Conservation (phyloP, 1,139 yeast genomes). For the Hemisphaericaspora subhashii region DNA sequence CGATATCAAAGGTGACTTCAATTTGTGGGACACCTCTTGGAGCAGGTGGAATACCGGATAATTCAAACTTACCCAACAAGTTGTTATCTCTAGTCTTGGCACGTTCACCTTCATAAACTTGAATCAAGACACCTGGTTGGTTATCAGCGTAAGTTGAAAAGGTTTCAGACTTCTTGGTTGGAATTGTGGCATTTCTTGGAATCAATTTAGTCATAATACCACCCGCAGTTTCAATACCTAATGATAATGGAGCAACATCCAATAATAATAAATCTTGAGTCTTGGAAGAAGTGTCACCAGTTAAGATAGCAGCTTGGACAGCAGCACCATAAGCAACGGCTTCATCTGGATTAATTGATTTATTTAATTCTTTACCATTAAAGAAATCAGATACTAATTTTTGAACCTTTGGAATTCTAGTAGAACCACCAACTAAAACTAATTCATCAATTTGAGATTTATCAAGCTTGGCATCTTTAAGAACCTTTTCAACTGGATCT, state of each 20-base stretch:
- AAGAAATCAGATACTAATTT: conserved; percentile 45
- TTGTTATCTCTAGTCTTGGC: conserved; percentile 93
- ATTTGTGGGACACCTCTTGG: conserved; percentile 98
- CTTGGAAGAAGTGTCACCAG: conserved; percentile 80
- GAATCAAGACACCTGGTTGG: conserved; percentile 94
- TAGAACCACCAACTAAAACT: conserved; percentile 46
- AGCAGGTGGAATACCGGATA: conserved; percentile 93
- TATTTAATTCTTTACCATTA: conserved; percentile 47
- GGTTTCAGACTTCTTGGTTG: conserved; percentile 91
- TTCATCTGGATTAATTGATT: conserved; percentile 47
- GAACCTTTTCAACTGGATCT: conserved; percentile 45
- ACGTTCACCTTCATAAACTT: conserved; percentile 97
- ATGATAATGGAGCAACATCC: conserved; percentile 90
- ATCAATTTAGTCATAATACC: conserved; percentile 97
- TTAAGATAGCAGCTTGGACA: conserved; percentile 52
- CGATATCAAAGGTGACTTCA: conserved; percentile 90
- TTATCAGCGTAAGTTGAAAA: conserved; percentile 96
- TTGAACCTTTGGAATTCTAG: conserved; percentile 47
- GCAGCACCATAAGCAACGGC: conserved; percentile 49
- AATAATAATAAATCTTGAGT: conserved; percentile 82
- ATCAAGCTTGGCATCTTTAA: conserved; percentile 43
- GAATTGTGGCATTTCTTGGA: conserved; percentile 94
- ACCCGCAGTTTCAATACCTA: conserved; percentile 96
- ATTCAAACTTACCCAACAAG: conserved; percentile 89
- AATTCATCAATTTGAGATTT: conserved; percentile 41